Base-by-base conservation (phyloP, 257 asterid species). In the Thymus quinquecostatus region DNA sequence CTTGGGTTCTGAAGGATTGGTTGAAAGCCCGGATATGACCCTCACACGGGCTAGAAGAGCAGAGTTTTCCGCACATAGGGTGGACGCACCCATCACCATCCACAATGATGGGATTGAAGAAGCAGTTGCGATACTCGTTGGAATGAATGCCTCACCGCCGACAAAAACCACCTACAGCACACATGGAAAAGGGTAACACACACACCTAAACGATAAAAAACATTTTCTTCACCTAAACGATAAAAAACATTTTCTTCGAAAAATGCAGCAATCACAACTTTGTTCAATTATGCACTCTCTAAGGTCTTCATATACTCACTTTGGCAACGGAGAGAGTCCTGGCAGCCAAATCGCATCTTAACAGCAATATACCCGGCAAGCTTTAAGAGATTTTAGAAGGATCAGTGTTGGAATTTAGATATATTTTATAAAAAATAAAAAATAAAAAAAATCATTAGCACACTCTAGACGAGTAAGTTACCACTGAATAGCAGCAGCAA, bases 41-140 rank as follows among this genome's bases (percentile, higher is more conserved):
- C 92, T 89, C 55, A 88, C 84, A 38, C 93, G 89, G 63, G 86
- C 88, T 76, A 89, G 67, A 54, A 81, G 87, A 45, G 80, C 62
- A 32, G 84, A 66, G 58, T 81, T 62, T 0, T 85, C 55, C 36
- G 60, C 53, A 12, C 70, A 68, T 64, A 75, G 78, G 72, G 54
- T 81, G 9, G 97, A 91, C 6, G 83, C 90, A 0, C 97, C 99
- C 97, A 95, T 89, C 58, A 89, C 92, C 95, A 89, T 89, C 99
- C 98, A 95, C 70, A 92, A 79, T 10, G 84, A 64, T 12, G 82
- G 81, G 65, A 65, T 72, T 0, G 88, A 85, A 8, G 78, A 65
- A 72, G 89, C 47, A 1, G 89, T 77, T 43, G 89, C 88, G 5
- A 94, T 56, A 80, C 95, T 84, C 8, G 98, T 95, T 12, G 98